phyloP scores from a whole-genome alignment of 305 asterid genomes.

The Rubia peregrina region DNA sequence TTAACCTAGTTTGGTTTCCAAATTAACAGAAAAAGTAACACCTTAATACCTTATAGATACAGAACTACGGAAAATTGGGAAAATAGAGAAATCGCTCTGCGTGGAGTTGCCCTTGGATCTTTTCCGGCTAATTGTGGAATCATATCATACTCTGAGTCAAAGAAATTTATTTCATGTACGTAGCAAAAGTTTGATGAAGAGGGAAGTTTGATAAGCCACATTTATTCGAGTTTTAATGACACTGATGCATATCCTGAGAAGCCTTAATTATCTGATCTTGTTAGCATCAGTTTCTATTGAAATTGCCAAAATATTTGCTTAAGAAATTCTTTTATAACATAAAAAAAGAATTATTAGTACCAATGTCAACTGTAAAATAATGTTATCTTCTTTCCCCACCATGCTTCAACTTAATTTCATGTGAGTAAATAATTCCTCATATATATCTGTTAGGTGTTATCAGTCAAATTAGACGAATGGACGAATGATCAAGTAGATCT shows the following conservation, averaged over 20 bases:
- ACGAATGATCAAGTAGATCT: constrained; percentile 83
- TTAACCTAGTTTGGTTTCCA: too few relatives aligned
- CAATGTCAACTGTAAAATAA: not conserved
- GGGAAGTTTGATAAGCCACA: too few relatives aligned
- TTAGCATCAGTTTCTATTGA: not conserved
- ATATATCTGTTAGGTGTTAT: constrained; percentile 41
- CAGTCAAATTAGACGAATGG: constrained; percentile 93
- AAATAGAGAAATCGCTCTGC: too few relatives aligned
- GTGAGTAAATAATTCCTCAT: not conserved
- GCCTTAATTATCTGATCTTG: not conserved
- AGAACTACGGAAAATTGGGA: too few relatives aligned
- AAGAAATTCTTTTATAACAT: not conserved
- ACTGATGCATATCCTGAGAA: not conserved
- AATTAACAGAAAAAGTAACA: too few relatives aligned
- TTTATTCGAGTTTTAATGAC: too few relatives aligned
- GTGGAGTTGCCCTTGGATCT: too few relatives aligned
- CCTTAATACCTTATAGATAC: too few relatives aligned
- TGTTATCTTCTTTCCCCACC: not conserved
- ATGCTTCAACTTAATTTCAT: not conserved
- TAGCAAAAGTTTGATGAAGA: too few relatives aligned
- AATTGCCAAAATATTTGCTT: not conserved
- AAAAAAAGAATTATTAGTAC: not conserved
- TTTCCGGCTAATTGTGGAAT: too few relatives aligned
- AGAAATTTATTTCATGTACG: too few relatives aligned
- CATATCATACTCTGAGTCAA: too few relatives aligned